Conservation (phyloP, 2,329 filamentous ascomycete genomes). For the Pezicula rhizophila region DNA sequence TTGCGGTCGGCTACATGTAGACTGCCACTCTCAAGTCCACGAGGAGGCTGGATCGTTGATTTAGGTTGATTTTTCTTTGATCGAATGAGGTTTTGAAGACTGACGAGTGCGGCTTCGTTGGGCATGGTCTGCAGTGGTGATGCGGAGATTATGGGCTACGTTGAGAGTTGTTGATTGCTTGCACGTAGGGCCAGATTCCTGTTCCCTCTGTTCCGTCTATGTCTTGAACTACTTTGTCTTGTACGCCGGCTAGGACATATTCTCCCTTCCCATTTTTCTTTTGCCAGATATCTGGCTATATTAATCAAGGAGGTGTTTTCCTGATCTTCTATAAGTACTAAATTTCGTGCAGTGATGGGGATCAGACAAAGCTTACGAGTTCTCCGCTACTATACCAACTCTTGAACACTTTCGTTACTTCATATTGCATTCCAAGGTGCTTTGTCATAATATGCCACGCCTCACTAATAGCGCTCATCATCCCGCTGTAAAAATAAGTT, state of each 20-base stretch:
- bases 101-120: constrained; percentile 47
- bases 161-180: constrained; percentile 59
- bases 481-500: constrained; percentile 35
- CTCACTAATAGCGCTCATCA: constrained; percentile 60
- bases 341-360: not conserved
- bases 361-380: constrained; percentile 31
- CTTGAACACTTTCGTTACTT: constrained; percentile 53
- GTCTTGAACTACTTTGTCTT: constrained; percentile 68
- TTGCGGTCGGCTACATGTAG: constrained; percentile 51
- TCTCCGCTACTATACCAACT: constrained; percentile 55
- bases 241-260: constrained; percentile 53
- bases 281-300: constrained; percentile 58
- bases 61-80: constrained; percentile 23
- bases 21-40: constrained; percentile 54
- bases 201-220: constrained; percentile 62
- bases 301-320: constrained; percentile 54
- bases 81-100: constrained; percentile 32
- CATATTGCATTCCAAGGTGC: constrained; percentile 50
- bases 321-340: constrained; percentile 9
- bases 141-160: constrained; percentile 54
- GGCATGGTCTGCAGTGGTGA: constrained; percentile 55
- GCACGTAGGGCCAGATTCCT: constrained; percentile 57
- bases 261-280: constrained; percentile 37
- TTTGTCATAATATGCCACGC: constrained; percentile 58
- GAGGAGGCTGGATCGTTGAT: constrained; percentile 39